Percentiles rank a stretch among this genome's conserved stretches.
These are phyloP conservation scores for Choanephora cucurbitarum DNA, from an alignment of 371 early-diverging fungal species.

Conservation along the genomic window DNA sequence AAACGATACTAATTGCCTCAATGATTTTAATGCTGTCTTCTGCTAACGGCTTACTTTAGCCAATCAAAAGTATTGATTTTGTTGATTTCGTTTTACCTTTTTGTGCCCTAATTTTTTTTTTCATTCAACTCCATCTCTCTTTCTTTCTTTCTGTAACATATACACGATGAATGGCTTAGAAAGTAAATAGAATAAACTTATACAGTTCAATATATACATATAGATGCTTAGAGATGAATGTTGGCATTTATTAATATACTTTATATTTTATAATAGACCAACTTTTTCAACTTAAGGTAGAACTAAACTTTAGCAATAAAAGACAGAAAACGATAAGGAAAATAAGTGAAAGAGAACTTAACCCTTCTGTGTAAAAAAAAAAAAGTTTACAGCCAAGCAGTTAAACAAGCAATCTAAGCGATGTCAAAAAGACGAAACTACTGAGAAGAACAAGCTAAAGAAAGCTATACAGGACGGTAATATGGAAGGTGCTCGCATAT, in stretches of 20 bases:
- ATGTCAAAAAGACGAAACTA: conserved; percentile 81
- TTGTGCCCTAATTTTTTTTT: conserved; percentile 5
- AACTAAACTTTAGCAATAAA: not conserved
- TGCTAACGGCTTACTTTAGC: no score
- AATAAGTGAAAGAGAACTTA: not conserved
- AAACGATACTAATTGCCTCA: no score
- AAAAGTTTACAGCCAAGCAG: conserved; percentile 93
- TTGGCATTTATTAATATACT: not conserved
- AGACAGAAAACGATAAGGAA: not conserved
- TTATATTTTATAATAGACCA: conserved; percentile 42
- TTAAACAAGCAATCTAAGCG: conserved; percentile 84
- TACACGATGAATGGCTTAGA: conserved; percentile 30
- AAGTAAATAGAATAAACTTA: conserved; percentile 16
- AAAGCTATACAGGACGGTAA: conserved; percentile 95
- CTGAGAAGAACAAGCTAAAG: conserved; percentile 85
- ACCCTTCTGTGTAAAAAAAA: no score
- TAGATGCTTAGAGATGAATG: no score
- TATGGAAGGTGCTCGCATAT: conserved; percentile 92
- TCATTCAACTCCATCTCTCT: conserved; percentile 1
- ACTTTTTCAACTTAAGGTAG: conserved; percentile 73
- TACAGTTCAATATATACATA: not conserved
- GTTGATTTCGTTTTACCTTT: not conserved
- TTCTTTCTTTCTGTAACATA: not conserved
- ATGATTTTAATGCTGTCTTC: no score
- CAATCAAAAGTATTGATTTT: no score